Conservation (phyloP, 108 stramenopile genomes). For the Conticribra guillardii region DNA sequence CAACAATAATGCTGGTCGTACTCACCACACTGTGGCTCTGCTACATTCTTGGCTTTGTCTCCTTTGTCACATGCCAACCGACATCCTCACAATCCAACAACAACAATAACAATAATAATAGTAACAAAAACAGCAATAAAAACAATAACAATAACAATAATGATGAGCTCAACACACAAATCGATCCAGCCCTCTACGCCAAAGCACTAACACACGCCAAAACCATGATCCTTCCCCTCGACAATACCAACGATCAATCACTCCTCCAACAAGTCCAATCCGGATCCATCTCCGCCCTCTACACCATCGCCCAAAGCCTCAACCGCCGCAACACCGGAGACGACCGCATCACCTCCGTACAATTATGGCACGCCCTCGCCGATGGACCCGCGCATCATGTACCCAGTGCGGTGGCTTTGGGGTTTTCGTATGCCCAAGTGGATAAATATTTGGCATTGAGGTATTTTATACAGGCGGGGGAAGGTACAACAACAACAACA, state of each 20-base stretch:
- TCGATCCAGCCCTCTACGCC: slow-evolving; percentile 36
- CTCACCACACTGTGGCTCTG: slow-evolving; percentile 16
- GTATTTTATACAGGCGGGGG: slow-evolving; percentile 38
- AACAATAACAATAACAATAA: not conserved
- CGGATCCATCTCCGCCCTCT: slow-evolving; percentile 36
- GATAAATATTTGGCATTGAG: slow-evolving; percentile 44
- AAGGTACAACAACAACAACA: too few relatives aligned
- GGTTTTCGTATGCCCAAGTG: slow-evolving; percentile 43
- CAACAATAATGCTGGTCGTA: slow-evolving; percentile 10
- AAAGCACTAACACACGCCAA: slow-evolving; percentile 40
- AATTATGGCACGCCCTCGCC: slow-evolving; percentile 43
- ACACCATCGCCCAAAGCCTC: slow-evolving; percentile 29
- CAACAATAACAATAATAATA: not conserved
- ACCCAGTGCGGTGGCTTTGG: slow-evolving; percentile 35
- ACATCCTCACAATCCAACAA: not conserved
- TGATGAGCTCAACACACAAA: slow-evolving; percentile 1
- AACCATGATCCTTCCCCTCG: slow-evolving; percentile 26
- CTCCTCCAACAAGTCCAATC: slow-evolving; percentile 28
- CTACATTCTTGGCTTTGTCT: slow-evolving; percentile 25
- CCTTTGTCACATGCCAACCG: slow-evolving; percentile 18
- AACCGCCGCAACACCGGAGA: slow-evolving; percentile 33
- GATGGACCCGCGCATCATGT: slow-evolving; percentile 40
- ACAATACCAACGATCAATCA: slow-evolving; percentile 19
- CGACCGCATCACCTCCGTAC: slow-evolving; percentile 41
- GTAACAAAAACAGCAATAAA: not conserved